These are phyloP conservation scores for Erigeron canadensis DNA, from an alignment of 129 eudicot genomes.

Conservation along the genomic window DNA sequence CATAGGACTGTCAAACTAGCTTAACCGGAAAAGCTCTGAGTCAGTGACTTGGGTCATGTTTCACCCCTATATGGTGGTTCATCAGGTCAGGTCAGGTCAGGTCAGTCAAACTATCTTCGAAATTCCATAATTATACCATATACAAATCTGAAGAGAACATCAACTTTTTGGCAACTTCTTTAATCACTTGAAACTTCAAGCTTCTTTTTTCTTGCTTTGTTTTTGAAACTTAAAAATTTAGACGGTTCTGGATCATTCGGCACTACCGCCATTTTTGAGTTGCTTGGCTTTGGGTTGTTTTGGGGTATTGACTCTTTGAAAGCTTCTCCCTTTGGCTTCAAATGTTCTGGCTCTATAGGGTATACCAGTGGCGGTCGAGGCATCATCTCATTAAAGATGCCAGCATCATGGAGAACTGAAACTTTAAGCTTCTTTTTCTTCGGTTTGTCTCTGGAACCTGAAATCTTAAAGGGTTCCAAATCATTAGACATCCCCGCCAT, in stretches of 20 bases:
- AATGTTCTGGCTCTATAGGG: slow-evolving; percentile 12
- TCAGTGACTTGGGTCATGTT: neutral
- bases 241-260: slow-evolving; percentile 32
- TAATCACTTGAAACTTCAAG: slow-evolving; percentile 37
- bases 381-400: slow-evolving; percentile 53
- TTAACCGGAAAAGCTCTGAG: neutral
- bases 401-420: slow-evolving; percentile 46
- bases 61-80: slow-evolving; percentile 6
- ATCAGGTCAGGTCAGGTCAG: neutral
- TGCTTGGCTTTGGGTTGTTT: slow-evolving; percentile 21
- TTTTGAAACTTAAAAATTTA: slow-evolving; percentile 36
- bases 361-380: slow-evolving; percentile 18
- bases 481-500: slow-evolving; percentile 27
- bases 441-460: slow-evolving; percentile 40
- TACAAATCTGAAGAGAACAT: slow-evolving; percentile 1
- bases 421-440: slow-evolving; percentile 51
- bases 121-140: neutral
- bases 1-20: neutral
- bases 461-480: slow-evolving; percentile 30
- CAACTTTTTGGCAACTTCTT: neutral
- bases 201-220: slow-evolving; percentile 50
- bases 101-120: slow-evolving; percentile 16
- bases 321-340: slow-evolving; percentile 14
- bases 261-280: slow-evolving; percentile 22
- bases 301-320: neutral